Percentiles rank a stretch among this genome's conserved stretches.
Evolutionary conservation across 371 early-diverging fungal species (phyloP).

Genomic region (Actinomucor elegans): DNA sequence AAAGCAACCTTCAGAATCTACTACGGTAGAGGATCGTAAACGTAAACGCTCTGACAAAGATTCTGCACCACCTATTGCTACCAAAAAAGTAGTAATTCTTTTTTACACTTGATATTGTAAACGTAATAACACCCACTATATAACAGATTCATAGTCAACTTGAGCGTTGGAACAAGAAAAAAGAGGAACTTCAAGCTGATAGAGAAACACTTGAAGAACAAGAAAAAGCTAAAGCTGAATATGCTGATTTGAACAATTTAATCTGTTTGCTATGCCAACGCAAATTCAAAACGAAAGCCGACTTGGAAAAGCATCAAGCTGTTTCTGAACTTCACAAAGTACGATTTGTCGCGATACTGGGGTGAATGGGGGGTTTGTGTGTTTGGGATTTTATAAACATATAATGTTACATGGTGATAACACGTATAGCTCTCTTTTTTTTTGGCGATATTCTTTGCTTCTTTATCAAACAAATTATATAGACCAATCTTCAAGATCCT

Average conservation of each 20-base stretch:
- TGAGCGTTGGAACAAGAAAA: slow-evolving; percentile 20
- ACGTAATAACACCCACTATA: neutral
- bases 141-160: slow-evolving; percentile 54
- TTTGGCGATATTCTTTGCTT: neutral
- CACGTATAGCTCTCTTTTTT: too few relatives aligned
- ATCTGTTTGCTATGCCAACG: slow-evolving; percentile 71
- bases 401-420: too few relatives aligned
- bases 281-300: slow-evolving; percentile 59
- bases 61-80: slow-evolving; percentile 16
- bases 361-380: neutral
- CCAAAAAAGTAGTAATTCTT: slow-evolving; percentile 33
- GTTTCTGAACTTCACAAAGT: slow-evolving; percentile 72
- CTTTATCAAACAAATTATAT: slow-evolving; percentile 1
- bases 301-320: slow-evolving; percentile 59
- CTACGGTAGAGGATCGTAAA: slow-evolving; percentile 24
- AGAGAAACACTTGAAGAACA: slow-evolving; percentile 17
- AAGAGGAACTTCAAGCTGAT: slow-evolving; percentile 19
- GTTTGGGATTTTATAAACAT: too few relatives aligned
- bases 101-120: neutral
- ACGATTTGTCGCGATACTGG: slow-evolving; percentile 13
- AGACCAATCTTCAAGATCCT: slow-evolving; percentile 41
- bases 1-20: neutral
- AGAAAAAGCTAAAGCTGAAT: slow-evolving; percentile 35
- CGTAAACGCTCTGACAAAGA: slow-evolving; percentile 41
- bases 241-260: slow-evolving; percentile 46